Evolutionary conservation across 257 asterid species (phyloP).

Genomic region (Oldenlandia corymbosa): DNA sequence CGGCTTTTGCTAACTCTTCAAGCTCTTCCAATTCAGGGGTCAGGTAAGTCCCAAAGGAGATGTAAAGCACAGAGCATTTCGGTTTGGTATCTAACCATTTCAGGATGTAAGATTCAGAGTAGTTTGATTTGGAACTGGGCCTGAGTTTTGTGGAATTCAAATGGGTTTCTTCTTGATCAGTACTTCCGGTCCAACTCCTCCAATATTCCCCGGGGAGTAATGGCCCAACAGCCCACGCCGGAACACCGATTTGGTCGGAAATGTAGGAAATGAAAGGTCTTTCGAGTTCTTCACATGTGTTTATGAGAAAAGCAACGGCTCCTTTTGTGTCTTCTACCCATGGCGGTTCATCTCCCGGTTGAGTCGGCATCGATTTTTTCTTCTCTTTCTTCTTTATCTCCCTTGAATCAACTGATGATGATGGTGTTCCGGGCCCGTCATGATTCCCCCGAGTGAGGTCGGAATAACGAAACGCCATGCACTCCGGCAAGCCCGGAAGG

Average conservation of each 20-base stretch:
- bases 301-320: slow-evolving; percentile 40
- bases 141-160: too few relatives aligned
- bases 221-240: slow-evolving; percentile 61
- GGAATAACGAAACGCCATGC: slow-evolving; percentile 35
- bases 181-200: slow-evolving; percentile 17
- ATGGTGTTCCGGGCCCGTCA: too few relatives aligned
- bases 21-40: slow-evolving; percentile 1
- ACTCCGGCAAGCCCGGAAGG: slow-evolving; percentile 45
- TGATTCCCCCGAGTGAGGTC: too few relatives aligned
- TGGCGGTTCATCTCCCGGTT: slow-evolving; percentile 38
- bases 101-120: slow-evolving; percentile 40
- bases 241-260: slow-evolving; percentile 27
- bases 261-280: slow-evolving; percentile 43
- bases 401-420: too few relatives aligned
- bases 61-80: neutral
- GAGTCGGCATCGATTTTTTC: slow-evolving; percentile 30
- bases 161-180: slow-evolving; percentile 22
- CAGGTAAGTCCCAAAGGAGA: neutral
- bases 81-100: slow-evolving; percentile 13
- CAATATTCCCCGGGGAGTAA: slow-evolving; percentile 49
- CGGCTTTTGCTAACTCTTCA: slow-evolving; percentile 1
- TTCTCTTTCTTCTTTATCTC: too few relatives aligned
- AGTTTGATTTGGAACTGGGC: slow-evolving; percentile 33
- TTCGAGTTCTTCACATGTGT: slow-evolving; percentile 54
- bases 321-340: slow-evolving; percentile 48